Evolutionary conservation across 495 filamentous ascomycete species (phyloP).

Genomic region (Zalerion maritima): DNA sequence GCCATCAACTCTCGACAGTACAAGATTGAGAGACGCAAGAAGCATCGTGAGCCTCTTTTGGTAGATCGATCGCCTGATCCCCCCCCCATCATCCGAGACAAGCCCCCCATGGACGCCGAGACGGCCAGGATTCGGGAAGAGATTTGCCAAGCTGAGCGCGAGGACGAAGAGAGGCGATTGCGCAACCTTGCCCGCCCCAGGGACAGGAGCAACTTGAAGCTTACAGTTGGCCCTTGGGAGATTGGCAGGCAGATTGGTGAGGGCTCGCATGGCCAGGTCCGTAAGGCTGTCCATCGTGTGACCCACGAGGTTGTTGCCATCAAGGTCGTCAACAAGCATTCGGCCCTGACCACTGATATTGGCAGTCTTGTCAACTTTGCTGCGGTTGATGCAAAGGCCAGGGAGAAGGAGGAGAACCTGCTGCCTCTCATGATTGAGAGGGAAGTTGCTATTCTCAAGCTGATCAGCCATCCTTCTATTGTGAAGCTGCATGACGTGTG

Average conservation of each 20-base stretch:
- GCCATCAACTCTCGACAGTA: too few relatives aligned
- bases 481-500: conserved; percentile 87
- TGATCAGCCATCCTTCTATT: conserved; percentile 86
- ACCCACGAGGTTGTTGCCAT: conserved; percentile 71
- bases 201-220: too few relatives aligned
- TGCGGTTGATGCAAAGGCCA: conserved; percentile 29
- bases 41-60: too few relatives aligned
- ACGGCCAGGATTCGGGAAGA: too few relatives aligned
- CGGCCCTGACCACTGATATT: conserved; percentile 52
- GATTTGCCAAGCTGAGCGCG: too few relatives aligned
- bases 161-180: too few relatives aligned
- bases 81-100: too few relatives aligned
- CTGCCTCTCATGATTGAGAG: conserved; percentile 83
- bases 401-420: conserved; percentile 38
- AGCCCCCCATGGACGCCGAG: too few relatives aligned
- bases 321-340: conserved; percentile 80
- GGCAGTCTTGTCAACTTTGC: conserved; percentile 66
- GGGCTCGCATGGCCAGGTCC: conserved; percentile 72
- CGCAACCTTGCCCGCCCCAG: too few relatives aligned
- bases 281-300: conserved; percentile 59
- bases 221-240: conserved; percentile 85
- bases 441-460: conserved; percentile 90
- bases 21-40: too few relatives aligned
- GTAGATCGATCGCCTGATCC: too few relatives aligned
- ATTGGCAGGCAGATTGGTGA: conserved; percentile 74